phyloP scores from a whole-genome alignment of 1,284 basidiomycete genomes.

The Anthracocystis walkeri region DNA sequence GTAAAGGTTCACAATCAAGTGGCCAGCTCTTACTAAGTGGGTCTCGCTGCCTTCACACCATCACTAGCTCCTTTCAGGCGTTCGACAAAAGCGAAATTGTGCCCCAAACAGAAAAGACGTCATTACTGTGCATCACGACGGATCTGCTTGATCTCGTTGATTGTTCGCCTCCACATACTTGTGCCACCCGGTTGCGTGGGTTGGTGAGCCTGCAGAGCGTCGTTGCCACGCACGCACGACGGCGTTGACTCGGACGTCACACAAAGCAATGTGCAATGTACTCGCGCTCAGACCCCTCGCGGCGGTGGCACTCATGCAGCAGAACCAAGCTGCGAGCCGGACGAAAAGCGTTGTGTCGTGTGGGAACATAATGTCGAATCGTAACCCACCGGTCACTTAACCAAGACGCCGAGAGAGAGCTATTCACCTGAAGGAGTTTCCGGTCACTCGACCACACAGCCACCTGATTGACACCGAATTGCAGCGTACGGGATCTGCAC shows the following conservation, averaged over 20 bases:
- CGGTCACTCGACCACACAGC: neutral
- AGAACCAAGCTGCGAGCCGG: neutral
- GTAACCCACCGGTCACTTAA: neutral
- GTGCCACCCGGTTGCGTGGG: slow-evolving; percentile 2
- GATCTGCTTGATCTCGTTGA: no score
- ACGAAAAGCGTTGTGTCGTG: neutral
- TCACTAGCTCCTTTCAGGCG: neutral
- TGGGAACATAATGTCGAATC: neutral
- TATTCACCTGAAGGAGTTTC: neutral
- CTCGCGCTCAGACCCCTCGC: slow-evolving; percentile 1
- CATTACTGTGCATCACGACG: no score
- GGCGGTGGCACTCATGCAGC: no score
- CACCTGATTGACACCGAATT: neutral
- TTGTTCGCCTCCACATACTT: neutral
- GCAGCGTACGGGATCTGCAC: neutral
- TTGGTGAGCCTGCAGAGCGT: slow-evolving; percentile 3
- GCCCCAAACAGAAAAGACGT: no score
- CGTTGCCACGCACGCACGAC: neutral
- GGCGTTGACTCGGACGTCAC: neutral
- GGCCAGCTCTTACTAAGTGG: neutral
- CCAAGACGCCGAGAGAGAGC: neutral
- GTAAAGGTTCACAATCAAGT: no score
- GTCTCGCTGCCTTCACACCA: neutral
- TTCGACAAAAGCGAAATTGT: neutral
- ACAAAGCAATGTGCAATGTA: neutral